Percentiles rank a stretch among this genome's conserved stretches.
phyloP scores from a whole-genome alignment of 129 eudicot genomes.

The Tagetes erecta region DNA sequence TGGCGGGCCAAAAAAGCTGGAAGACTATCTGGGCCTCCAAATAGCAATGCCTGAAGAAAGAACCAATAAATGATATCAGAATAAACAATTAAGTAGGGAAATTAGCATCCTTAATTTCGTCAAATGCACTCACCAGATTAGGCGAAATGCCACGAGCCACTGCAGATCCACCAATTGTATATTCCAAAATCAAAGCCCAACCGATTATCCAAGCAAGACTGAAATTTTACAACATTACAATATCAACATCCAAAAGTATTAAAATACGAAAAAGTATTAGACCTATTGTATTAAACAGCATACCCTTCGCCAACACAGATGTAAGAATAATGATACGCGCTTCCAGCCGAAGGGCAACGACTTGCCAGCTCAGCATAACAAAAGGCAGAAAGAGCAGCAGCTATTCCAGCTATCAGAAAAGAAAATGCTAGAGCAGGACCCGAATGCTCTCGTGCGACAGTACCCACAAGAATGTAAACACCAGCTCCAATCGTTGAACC shows the following conservation, averaged over 20 bases:
- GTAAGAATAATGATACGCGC: conserved; percentile 97
- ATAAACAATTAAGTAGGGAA: neutral
- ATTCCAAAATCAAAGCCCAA: conserved; percentile 96
- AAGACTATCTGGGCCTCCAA: conserved; percentile 83
- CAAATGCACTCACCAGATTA: conserved; percentile 62
- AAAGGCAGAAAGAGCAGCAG: conserved; percentile 98
- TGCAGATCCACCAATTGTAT: conserved; percentile 94
- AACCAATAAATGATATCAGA: conserved; percentile 3
- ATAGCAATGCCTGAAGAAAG: conserved; percentile 72
- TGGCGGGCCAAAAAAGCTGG: conserved; percentile 87
- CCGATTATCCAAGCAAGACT: conserved; percentile 99
- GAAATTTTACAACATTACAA: conserved; percentile 11
- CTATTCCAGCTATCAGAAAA: conserved; percentile 92
- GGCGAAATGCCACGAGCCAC: conserved; percentile 99
- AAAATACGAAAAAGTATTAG: neutral
- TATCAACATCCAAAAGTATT: conserved; percentile 16
- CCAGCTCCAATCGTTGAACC: conserved; percentile 99
- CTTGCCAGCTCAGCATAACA: conserved; percentile 99
- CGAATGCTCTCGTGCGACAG: conserved; percentile 94
- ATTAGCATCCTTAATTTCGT: conserved; percentile 15
- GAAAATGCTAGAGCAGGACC: conserved; percentile 95
- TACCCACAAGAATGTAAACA: conserved; percentile 96
- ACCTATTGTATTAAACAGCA: neutral
- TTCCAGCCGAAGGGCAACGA: conserved; percentile 99
- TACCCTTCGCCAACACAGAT: conserved; percentile 99